These are phyloP conservation scores for Wallacemonas sp. DNA, from an alignment of 208 protist species.

Conservation along the genomic window DNA sequence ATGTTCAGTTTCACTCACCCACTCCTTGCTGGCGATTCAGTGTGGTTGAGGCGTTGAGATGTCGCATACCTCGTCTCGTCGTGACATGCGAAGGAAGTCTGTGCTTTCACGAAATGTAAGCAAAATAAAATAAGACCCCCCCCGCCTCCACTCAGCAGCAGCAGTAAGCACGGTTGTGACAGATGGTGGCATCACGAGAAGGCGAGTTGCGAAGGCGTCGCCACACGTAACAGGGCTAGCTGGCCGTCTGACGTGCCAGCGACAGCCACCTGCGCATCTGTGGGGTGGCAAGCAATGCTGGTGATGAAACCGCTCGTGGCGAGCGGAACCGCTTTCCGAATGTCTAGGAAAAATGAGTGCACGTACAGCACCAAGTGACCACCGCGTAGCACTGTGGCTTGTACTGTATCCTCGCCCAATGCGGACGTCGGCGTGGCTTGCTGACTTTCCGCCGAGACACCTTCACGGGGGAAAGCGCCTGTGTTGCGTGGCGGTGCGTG, in stretches of 20 bases:
- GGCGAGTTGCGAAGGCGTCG: slow-evolving; percentile 10
- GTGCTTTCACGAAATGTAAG: not conserved
- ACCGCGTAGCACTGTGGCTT: not conserved
- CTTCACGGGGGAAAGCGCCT: no score
- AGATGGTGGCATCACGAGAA: not conserved
- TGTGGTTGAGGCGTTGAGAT: no score
- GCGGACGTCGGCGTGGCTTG: no score
- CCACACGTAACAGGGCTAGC: slow-evolving; percentile 25
- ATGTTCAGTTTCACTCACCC: no score
- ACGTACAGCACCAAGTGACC: slow-evolving; percentile 46
- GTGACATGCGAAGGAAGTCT: no score
- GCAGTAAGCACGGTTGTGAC: no score
- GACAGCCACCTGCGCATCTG: slow-evolving; percentile 66
- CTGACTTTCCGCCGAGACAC: no score
- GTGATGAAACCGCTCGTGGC: slow-evolving; percentile 23
- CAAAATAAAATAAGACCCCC: not conserved
- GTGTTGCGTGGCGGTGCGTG: not conserved
- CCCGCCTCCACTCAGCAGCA: not conserved
- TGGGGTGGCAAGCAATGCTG: slow-evolving; percentile 54
- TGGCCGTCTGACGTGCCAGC: slow-evolving; percentile 31
- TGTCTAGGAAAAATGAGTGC: slow-evolving; percentile 70
- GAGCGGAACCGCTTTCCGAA: slow-evolving; percentile 49
- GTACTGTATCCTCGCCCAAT: not conserved
- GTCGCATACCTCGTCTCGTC: no score
- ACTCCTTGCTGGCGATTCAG: no score